phyloP scores from a whole-genome alignment of 352 stramenopile species.

The Pythium scleroteichum region DNA sequence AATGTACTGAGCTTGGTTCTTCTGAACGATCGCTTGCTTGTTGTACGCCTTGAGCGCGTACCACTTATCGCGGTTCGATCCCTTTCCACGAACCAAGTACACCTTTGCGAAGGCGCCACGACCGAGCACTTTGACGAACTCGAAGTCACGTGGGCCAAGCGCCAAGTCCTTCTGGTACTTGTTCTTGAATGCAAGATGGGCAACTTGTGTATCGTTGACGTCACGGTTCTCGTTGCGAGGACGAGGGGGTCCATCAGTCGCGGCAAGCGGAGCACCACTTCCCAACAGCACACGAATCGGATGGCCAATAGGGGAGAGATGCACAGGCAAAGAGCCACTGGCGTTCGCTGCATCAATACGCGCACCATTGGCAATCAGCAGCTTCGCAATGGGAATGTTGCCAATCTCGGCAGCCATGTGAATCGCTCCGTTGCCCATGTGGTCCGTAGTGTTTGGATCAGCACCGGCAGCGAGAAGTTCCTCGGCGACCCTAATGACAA shows the following conservation, averaged over 20 bases:
- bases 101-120: slow-evolving; percentile 85
- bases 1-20: slow-evolving; percentile 89
- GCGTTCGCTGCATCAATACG: slow-evolving; percentile 77
- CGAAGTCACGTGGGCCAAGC: slow-evolving; percentile 80
- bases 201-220: slow-evolving; percentile 67
- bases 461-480: slow-evolving; percentile 69
- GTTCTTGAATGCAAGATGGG: slow-evolving; percentile 89
- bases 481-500: slow-evolving; percentile 55
- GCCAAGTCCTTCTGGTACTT: slow-evolving; percentile 88
- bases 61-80: slow-evolving; percentile 85
- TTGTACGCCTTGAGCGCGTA: slow-evolving; percentile 89
- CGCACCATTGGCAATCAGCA: slow-evolving; percentile 71
- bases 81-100: slow-evolving; percentile 81
- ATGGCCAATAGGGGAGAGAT: slow-evolving; percentile 85
- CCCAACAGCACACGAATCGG: slow-evolving; percentile 82
- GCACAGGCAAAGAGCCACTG: slow-evolving; percentile 76
- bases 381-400: slow-evolving; percentile 78
- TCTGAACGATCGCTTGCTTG: slow-evolving; percentile 87
- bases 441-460: slow-evolving; percentile 79
- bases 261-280: slow-evolving; percentile 63
- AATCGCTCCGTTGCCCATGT: slow-evolving; percentile 82
- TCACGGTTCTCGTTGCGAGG: slow-evolving; percentile 53
- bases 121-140: slow-evolving; percentile 86
- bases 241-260: slow-evolving; percentile 69
- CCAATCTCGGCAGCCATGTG: slow-evolving; percentile 79